Base-by-base conservation (phyloP, 2,329 filamentous ascomycete genomes). In the Tolypocladium sp. region DNA sequence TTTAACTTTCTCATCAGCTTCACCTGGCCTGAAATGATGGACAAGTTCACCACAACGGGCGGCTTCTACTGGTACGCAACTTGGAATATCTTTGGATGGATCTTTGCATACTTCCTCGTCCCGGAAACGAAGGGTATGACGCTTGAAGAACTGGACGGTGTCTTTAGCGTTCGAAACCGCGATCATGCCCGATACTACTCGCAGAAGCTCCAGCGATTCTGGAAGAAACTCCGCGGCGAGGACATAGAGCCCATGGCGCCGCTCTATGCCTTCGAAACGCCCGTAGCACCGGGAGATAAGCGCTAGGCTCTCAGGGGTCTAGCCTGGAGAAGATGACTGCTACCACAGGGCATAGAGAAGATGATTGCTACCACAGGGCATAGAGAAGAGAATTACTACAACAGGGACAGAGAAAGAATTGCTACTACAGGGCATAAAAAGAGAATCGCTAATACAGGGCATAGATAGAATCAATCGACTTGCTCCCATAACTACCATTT, bases 1-100 rank as follows among this genome's bases (percentile, higher is more conserved):
- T 77, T 74, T 64, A 74, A 74, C 62, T 74, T 73, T 51, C 67
- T 74, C 63, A 72, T 74, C 55, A 71, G 68, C n/a, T 64, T 74
- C 22, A 69, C 67, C 1, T 74, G 70, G 71, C 72, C 70, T 1
- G 57, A 61, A 1, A 61, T 74, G 7, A 52, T 56, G 0, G 8
- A 49, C 0, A 59, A 59, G 0, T 65, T 75, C 6, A 67, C 68
- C 5, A 64, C 63, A 3, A 73, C 69, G 0, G 74, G 74, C 2
- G 74, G 71, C 3, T 74, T 77, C 51, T 67, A 72, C 53, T 76
- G 73, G 58, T 76, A 75, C 33, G 74, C 73, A 0, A 70, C 66
- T 2, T 77, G 71, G 71, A 73, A 72, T 41, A 4, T 73, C 0
- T 63, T 73, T 10, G 70, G 70, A 0, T 73, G 67, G 63, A n/a